Evolutionary conservation across 768 basidiomycete species (phyloP).

Genomic region (Rhizopogon sp.): DNA sequence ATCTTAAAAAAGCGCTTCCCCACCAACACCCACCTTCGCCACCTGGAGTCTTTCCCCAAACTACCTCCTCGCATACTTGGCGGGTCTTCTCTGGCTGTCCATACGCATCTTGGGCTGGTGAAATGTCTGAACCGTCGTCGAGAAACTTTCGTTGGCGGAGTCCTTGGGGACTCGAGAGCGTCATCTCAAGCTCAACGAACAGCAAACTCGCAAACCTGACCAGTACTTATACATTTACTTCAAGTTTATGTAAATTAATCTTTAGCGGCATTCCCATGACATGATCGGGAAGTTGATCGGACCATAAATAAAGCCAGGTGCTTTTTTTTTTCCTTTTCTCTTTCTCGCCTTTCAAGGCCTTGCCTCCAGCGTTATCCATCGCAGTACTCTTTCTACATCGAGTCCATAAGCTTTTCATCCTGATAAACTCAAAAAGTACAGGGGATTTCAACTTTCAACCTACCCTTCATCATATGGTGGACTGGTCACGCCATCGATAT

Average conservation of each 20-base stretch:
- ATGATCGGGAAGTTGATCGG: neutral
- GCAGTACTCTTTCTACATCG: neutral
- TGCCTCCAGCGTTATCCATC: neutral
- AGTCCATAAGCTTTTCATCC: neutral
- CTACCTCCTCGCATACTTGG: conserved; percentile 46
- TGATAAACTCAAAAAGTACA: no score
- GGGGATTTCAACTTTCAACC: no score
- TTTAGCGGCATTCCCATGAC: neutral
- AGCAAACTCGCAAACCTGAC: neutral
- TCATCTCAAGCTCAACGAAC: conserved; percentile 11
- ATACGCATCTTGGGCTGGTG: neutral
- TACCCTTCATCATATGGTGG: no score
- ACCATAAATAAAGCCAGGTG: no score
- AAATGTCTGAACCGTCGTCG: neutral
- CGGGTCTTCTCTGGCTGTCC: conserved; percentile 11
- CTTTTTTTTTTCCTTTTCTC: neutral
- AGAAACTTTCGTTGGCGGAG: conserved; percentile 19
- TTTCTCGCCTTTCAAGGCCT: no score
- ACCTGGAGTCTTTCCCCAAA: conserved; percentile 84
- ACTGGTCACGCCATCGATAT: no score
- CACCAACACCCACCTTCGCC: conserved; percentile 57
- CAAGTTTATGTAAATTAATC: conserved; percentile 4
- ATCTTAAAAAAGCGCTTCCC: neutral
- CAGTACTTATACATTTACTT: neutral
- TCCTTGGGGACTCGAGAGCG: conserved; percentile 11